Evolutionary conservation across 495 filamentous ascomycete genomes (phyloP), one percentile per base, ranked within the genome.

Genomic region (Penicillium steckii): DNA sequence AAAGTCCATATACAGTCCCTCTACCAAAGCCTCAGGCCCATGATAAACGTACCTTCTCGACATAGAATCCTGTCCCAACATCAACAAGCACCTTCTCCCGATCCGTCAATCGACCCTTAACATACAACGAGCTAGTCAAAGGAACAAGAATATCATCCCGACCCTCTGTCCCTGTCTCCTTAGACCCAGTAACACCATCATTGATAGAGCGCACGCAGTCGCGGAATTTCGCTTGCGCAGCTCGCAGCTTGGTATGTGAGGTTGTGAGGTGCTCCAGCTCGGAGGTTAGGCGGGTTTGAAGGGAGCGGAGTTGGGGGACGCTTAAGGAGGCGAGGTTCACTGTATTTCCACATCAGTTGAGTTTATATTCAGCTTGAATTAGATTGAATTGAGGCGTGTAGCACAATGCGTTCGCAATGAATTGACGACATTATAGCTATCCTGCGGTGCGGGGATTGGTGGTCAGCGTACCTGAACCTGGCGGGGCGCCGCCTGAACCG

Each of bases 251-350:
- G 30, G 84, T 72, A 76, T 95, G 95, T 10, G 95, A 97, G 48
- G 73, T 79, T 0, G 89, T 95, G 56, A 98, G 84, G 74, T 96
- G 91, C 65, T 95, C 88, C 54, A 98, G 83, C 64, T 98, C 94
- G 56, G 91, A 85, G 67, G 95, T 93, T 51, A 98, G 88, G 65
- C 95, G 92, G 67, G 94, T 90, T 74, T 97, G 96, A 35, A 97
- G 83, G 35, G 79, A 73, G 57, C 74, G 79, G 52, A 87, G 78
- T 62, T 86, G 72, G 4, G 64, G 73, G 27, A 77, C 66, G 26
- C 79, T 77, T 49, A 89, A 80, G 25, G 78, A 75, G 30, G 72
- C 72, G 42, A 89, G 76, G 69, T 88, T 85, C 53, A 89, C 85
- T 87, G 48, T 24, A 21, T 29, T 9, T 48, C n/a, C n/a, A n/a